Percentiles rank a stretch among this genome's conserved stretches.
Conservation (phyloP, 2,329 filamentous ascomycete genomes). For the Grosmannia huntii region DNA sequence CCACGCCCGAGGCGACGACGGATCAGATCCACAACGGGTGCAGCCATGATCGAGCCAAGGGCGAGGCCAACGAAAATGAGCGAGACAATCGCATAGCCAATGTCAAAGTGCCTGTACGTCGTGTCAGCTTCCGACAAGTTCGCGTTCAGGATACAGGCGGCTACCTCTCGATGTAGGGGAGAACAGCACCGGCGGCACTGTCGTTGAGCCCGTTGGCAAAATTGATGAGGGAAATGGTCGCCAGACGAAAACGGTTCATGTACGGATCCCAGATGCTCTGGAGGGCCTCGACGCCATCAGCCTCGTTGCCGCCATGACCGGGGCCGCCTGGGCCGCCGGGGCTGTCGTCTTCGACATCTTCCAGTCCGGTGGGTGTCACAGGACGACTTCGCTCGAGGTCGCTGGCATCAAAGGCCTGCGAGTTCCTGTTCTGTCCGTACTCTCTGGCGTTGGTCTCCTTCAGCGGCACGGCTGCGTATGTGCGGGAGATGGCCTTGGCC, state of each 20-base stretch:
- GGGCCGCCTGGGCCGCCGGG: neutral
- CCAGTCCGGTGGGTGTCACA: conserved; percentile 23
- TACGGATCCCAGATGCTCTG: conserved; percentile 46
- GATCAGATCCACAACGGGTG: conserved; percentile 54
- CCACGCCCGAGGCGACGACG: conserved; percentile 52
- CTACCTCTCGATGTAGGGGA: conserved; percentile 64
- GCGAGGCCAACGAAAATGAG: conserved; percentile 73
- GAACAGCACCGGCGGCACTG: conserved; percentile 61
- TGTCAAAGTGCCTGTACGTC: conserved; percentile 44
- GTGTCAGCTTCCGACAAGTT: neutral
- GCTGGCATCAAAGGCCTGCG: conserved; percentile 9
- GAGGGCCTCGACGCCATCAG: conserved; percentile 30
- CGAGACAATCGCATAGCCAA: conserved; percentile 68
- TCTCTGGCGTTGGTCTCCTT: conserved; percentile 9
- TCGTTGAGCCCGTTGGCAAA: conserved; percentile 64
- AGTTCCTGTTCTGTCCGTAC: neutral
- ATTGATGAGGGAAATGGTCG: conserved; percentile 50
- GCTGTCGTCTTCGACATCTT: conserved; percentile 10
- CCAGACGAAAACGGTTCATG: conserved; percentile 59
- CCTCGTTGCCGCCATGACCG: neutral
- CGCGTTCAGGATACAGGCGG: conserved; percentile 4
- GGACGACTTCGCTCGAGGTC: conserved; percentile 43
- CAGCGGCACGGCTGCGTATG: conserved; percentile 25
- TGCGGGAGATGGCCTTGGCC: conserved; percentile 23
- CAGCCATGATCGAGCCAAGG: conserved; percentile 61